A percentile compares a stretch with the other conserved stretches of the same genome.
phyloP scores from a whole-genome alignment of 2,329 filamentous ascomycete genomes.

The Basipetospora chlamydospora region DNA sequence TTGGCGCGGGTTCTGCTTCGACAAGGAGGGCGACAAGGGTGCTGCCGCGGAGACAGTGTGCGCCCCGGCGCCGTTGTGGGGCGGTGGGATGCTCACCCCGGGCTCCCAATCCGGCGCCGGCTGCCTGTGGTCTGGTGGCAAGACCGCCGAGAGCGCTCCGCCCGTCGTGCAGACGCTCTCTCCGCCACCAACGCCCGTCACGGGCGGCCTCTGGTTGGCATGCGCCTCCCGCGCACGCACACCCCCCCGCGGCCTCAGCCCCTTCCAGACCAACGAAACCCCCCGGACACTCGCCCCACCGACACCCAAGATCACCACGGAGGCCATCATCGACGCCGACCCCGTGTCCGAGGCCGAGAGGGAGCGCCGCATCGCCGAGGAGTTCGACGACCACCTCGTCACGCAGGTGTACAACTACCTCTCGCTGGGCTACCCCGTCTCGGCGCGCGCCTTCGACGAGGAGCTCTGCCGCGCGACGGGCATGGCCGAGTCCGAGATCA shows the following conservation, averaged over 20 bases:
- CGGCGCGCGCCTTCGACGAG: slow-evolving; percentile 68
- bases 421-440: slow-evolving; percentile 77
- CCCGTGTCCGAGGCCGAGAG: slow-evolving; percentile 18
- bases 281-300: background rate
- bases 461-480: slow-evolving; percentile 69
- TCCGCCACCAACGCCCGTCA: background rate
- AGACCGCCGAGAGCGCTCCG: too few relatives aligned
- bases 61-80: too few relatives aligned
- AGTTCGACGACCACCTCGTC: slow-evolving; percentile 74
- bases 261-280: slow-evolving; percentile 1
- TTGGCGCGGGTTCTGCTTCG: slow-evolving; percentile 58
- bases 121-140: too few relatives aligned
- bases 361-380: slow-evolving; percentile 38
- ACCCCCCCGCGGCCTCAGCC: slow-evolving; percentile 1
- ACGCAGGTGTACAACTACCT: slow-evolving; percentile 97
- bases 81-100: too few relatives aligned
- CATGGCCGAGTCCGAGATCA: slow-evolving; percentile 53
- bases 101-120: too few relatives aligned
- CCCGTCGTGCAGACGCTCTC: background rate
- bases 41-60: background rate
- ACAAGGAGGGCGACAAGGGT: background rate
- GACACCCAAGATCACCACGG: too few relatives aligned
- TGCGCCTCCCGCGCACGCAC: background rate
- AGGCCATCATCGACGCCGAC: background rate
- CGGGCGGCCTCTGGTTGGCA: slow-evolving; percentile 1